Percentiles rank a stretch among this genome's conserved stretches.
Evolutionary conservation across 2,329 filamentous ascomycete genomes (phyloP).

Genomic region (Colletotrichum higginsianum): DNA sequence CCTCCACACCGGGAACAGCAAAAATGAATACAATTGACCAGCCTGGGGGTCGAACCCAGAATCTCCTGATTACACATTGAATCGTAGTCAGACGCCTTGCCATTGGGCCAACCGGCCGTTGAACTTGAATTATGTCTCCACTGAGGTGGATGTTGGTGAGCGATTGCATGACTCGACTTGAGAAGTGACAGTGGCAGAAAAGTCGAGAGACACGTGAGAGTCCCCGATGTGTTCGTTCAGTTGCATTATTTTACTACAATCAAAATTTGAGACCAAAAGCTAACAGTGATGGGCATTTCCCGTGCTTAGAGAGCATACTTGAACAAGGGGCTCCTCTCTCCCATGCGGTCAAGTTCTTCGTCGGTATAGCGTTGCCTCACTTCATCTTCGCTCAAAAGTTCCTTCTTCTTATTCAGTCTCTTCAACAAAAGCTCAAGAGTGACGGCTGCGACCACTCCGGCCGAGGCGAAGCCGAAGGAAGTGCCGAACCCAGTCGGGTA

Average conservation of each 20-base stretch:
- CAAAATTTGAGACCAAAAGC: no score
- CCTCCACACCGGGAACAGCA: no score
- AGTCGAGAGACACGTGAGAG: background rate
- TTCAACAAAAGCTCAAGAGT: slow-evolving; percentile 32
- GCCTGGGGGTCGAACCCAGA: slow-evolving; percentile 42
- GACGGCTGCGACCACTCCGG: slow-evolving; percentile 39
- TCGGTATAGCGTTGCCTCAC: slow-evolving; percentile 48
- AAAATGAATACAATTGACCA: slow-evolving; percentile 24
- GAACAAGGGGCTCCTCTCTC: slow-evolving; percentile 51
- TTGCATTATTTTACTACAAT: background rate
- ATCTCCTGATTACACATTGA: slow-evolving; percentile 29
- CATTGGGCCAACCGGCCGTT: slow-evolving; percentile 52
- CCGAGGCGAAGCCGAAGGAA: slow-evolving; percentile 36
- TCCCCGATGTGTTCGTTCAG: background rate
- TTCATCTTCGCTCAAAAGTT: slow-evolving; percentile 46
- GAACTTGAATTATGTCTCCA: background rate
- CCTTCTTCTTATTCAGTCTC: slow-evolving; percentile 47
- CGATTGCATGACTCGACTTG: accelerated
- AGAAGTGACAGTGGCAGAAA: background rate
- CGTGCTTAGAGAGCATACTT: slow-evolving; percentile 47
- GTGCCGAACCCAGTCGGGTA: slow-evolving; percentile 41
- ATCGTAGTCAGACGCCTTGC: slow-evolving; percentile 61
- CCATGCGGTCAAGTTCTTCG: slow-evolving; percentile 50
- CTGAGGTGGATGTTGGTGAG: slow-evolving; percentile 5
- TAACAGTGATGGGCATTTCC: background rate